Base-by-base conservation (phyloP, 148 eudicot genomes). In the Cornus florida region DNA sequence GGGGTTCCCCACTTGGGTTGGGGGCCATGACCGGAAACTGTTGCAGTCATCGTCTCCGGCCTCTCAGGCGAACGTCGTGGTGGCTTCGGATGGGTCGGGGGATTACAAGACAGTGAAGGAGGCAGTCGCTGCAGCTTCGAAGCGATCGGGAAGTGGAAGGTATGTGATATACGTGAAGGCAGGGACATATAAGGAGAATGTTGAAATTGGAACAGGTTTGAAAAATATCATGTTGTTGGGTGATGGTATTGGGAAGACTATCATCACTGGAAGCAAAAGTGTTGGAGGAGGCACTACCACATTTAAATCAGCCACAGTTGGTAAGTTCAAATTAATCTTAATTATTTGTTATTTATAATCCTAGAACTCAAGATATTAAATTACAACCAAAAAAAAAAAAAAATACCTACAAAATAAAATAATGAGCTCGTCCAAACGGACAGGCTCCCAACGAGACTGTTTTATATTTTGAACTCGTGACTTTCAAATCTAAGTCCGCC, bases 51-150 rank as follows among this genome's bases (percentile, higher is more conserved):
- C 88, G 3, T 17, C 75, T 20, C 73, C 80, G 4, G 75, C 86
- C 3, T 20, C 79, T 10, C 5, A 64, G 17, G 89, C 92, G 9
- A 69, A 90, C 62, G 14, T 86, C 2, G 94, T 92, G 75, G 98
- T 94, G 81, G 97, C 98, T 0, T 85, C 87, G 74, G 98, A 94
- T 9, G 98, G 98, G 41, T 91, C 98, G 0, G 98, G 97, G 43
- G 69, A 86, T 65, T 91, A 72, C 60, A 79, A 75, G 76, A 91
- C 89, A 23, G 75, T 94, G 50, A 74, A 46, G 0, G 87, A 81
- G n/a, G 98, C 93, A 0, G 70, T 94, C 7, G 83, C 85, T 2
- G 95, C 87, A 6, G 94, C 92, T 0, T 75, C 83, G 19, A 77
- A 77, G 78, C 76, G 70, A 32, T 59, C 73, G 35, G 82, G 90